A percentile compares a stretch with the other conserved stretches of the same genome.
Evolutionary conservation across 176 grass and related monocot species (phyloP).

Genomic region (Carex cristatella): DNA sequence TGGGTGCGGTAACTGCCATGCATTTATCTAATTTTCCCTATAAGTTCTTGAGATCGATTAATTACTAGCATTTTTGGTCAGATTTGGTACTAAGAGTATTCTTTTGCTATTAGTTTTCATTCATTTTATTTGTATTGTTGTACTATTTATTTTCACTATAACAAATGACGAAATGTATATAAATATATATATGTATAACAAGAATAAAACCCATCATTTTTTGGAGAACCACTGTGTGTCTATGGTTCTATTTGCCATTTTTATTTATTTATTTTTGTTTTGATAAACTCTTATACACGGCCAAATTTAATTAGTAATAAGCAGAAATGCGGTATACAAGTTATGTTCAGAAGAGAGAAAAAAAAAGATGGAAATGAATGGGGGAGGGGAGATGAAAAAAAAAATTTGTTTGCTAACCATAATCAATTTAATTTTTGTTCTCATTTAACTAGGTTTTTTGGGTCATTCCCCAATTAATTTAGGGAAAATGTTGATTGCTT

Average conservation of each 20-base stretch:
- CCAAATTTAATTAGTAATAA: not conserved
- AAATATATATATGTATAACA: not conserved
- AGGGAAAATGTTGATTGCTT: conserved; percentile 1
- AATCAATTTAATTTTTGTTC: not conserved
- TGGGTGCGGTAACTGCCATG: not conserved
- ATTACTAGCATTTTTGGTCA: conserved; percentile 12
- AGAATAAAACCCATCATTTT: not conserved
- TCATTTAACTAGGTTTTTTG: not conserved
- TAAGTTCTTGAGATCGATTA: not conserved
- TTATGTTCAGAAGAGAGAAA: too few species aligned
- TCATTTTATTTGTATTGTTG: conserved; percentile 16
- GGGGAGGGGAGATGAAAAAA: not conserved
- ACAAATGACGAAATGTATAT: not conserved
- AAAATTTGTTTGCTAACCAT: not conserved
- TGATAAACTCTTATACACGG: not conserved
- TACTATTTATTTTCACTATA: not conserved
- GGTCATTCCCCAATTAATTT: not conserved
- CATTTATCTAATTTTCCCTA: not conserved
- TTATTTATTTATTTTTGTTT: not conserved
- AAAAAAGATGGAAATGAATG: not conserved
- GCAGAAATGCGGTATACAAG: not conserved
- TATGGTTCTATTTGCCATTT: not conserved
- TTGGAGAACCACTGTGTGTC: not conserved
- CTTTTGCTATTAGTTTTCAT: not conserved
- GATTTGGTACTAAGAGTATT: not conserved